These are phyloP conservation scores for Jacaranda mimosifolia DNA, from an alignment of 257 asterid genomes.

Conservation along the genomic window DNA sequence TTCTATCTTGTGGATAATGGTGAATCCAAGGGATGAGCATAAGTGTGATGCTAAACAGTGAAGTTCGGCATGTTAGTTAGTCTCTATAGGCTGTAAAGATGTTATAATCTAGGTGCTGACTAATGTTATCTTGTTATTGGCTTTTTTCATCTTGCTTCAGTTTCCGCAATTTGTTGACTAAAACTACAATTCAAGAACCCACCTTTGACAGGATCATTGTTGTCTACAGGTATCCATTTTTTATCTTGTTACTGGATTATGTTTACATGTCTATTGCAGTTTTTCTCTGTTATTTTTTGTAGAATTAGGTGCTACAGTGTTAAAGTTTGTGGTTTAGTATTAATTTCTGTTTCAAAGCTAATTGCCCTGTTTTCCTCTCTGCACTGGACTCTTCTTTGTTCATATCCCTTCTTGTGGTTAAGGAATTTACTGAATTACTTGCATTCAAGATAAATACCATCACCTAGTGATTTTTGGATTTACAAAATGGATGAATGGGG, in stretches of 20 bases:
- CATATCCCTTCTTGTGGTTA: conserved; percentile 23
- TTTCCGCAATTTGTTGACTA: conserved; percentile 69
- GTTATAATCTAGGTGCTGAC: conserved; percentile 16
- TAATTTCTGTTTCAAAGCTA: conserved; percentile 14
- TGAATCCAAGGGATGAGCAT: conserved; percentile 1
- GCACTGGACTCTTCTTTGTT: too few species aligned
- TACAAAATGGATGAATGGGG: background rate
- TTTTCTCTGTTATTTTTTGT: conserved; percentile 21
- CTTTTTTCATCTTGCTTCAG: conserved; percentile 56
- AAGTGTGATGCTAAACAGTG: conserved; percentile 18
- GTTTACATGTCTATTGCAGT: conserved; percentile 11
- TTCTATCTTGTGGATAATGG: conserved; percentile 7
- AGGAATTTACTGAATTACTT: conserved; percentile 10
- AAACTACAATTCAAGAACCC: conserved; percentile 92
- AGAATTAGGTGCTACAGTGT: conserved; percentile 1
- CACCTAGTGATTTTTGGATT: conserved; percentile 22
- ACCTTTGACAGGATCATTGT: conserved; percentile 98
- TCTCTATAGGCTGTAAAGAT: conserved; percentile 26
- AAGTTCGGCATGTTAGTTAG: conserved; percentile 3
- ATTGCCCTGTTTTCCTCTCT: conserved; percentile 18
- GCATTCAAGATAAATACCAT: background rate
- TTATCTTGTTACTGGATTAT: conserved; percentile 24
- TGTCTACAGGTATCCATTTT: conserved; percentile 81
- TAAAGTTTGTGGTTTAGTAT: conserved; percentile 5
- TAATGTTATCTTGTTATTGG: conserved; percentile 32